Evolutionary conservation across 169 alveolate species (phyloP).

Genomic region (Eimeria acervulina): DNA sequence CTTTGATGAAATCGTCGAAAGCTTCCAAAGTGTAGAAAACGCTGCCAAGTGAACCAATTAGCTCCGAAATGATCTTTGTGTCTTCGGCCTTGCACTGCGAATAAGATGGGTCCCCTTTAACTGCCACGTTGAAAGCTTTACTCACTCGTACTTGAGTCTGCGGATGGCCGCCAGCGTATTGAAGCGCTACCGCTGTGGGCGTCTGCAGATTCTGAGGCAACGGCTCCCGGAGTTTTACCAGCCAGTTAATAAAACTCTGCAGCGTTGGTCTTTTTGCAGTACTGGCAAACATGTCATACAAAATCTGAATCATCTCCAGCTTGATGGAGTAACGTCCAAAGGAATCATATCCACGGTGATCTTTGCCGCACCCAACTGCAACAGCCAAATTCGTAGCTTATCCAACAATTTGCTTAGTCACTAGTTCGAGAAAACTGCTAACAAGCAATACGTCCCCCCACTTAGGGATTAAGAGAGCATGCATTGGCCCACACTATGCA

Average conservation of each 20-base stretch:
- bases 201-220: conserved; percentile 46
- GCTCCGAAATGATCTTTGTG: conserved; percentile 58
- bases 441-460: background rate
- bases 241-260: conserved; percentile 16
- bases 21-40: conserved; percentile 19
- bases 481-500: background rate
- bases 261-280: conserved; percentile 28
- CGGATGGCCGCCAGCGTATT: conserved; percentile 49
- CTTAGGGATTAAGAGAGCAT: background rate
- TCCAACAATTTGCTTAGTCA: background rate
- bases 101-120: conserved; percentile 34
- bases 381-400: background rate
- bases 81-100: conserved; percentile 72
- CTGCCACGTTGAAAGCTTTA: conserved; percentile 53
- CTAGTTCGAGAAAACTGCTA: background rate
- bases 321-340: conserved; percentile 56
- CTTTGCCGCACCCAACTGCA: conserved; percentile 73
- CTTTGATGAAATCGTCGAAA: conserved; percentile 7
- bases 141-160: conserved; percentile 71
- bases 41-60: conserved; percentile 29
- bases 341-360: conserved; percentile 39
- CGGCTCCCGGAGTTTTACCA: conserved; percentile 66
- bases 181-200: conserved; percentile 66
- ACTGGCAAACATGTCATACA: conserved; percentile 54
- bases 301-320: conserved; percentile 39